These are phyloP conservation scores for Phytopythium cucurbitacearum DNA, from an alignment of 352 stramenopile species.

Conservation along the genomic window DNA sequence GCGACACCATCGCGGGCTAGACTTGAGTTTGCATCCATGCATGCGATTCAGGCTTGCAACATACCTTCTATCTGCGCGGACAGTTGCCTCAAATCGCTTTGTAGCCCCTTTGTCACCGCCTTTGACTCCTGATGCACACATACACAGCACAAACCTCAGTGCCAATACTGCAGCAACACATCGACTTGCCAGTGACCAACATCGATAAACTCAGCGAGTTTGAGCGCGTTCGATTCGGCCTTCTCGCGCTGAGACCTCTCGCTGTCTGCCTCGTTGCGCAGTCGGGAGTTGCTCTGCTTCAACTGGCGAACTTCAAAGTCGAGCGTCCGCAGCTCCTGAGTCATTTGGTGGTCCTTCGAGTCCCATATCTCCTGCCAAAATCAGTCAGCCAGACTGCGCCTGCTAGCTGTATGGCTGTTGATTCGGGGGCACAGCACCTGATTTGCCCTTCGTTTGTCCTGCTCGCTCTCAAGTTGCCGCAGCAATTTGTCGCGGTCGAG, in stretches of 20 bases:
- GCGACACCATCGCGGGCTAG: background rate
- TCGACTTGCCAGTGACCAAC: constrained; percentile 13
- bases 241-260: constrained; percentile 45
- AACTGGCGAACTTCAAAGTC: constrained; percentile 50
- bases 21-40: too few species aligned
- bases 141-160: background rate
- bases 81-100: constrained; percentile 30
- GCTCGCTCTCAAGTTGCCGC: constrained; percentile 26
- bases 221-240: constrained; percentile 26
- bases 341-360: constrained; percentile 24
- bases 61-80: constrained; percentile 31
- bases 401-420: background rate
- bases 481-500: constrained; percentile 43
- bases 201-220: constrained; percentile 27
- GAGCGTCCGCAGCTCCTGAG: constrained; percentile 42
- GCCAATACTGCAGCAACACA: background rate
- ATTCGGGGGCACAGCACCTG: constrained; percentile 13
- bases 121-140: constrained; percentile 33
- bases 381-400: background rate
- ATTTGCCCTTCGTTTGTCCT: constrained; percentile 39
- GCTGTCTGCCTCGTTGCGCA: constrained; percentile 43
- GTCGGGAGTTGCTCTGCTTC: constrained; percentile 27
- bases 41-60: too few species aligned
- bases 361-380: constrained; percentile 8
- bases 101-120: constrained; percentile 18